Percentiles rank a stretch among this genome's conserved stretches.
Conservation (phyloP, 179 eudicot species). For the Beta corolliflora region DNA sequence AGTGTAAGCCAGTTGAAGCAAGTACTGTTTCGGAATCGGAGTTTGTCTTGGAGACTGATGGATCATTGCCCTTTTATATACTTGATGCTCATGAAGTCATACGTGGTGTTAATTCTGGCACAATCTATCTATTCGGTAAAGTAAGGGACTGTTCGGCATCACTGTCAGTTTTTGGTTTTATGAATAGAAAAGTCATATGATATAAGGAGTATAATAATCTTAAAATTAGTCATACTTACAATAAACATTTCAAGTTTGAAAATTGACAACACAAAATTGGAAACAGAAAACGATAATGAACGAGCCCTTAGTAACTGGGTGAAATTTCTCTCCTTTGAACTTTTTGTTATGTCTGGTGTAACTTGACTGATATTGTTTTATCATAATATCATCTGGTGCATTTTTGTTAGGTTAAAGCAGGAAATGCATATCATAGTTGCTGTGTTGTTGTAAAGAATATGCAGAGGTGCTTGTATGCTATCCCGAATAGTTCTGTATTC, state of each 20-base stretch:
- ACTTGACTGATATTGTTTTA: too few species aligned
- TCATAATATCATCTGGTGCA: too few species aligned
- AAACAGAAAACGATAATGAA: too few species aligned
- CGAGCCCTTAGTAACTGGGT: conserved; percentile 8
- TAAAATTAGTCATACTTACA: too few species aligned
- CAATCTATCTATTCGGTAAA: conserved; percentile 88
- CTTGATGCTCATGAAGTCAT: conserved; percentile 85
- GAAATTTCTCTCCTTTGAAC: background rate
- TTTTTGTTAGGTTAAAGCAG: conserved; percentile 63
- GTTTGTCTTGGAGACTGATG: conserved; percentile 69
- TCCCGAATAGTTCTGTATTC: conserved; percentile 62
- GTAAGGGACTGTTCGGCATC: conserved; percentile 27
- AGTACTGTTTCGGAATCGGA: conserved; percentile 39
- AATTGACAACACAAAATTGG: too few species aligned
- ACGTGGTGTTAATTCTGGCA: conserved; percentile 65
- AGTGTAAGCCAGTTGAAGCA: conserved; percentile 20
- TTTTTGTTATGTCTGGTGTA: too few species aligned
- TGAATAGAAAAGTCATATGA: too few species aligned
- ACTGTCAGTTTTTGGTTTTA: too few species aligned
- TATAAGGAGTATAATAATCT: too few species aligned
- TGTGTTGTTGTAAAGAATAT: conserved; percentile 87
- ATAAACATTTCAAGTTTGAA: too few species aligned
- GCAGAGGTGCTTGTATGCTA: conserved; percentile 90
- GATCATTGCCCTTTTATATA: conserved; percentile 81
- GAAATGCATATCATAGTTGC: conserved; percentile 75